These are phyloP conservation scores for Scutellaria galericulata DNA, from an alignment of 257 asterid species.

Conservation along the genomic window DNA sequence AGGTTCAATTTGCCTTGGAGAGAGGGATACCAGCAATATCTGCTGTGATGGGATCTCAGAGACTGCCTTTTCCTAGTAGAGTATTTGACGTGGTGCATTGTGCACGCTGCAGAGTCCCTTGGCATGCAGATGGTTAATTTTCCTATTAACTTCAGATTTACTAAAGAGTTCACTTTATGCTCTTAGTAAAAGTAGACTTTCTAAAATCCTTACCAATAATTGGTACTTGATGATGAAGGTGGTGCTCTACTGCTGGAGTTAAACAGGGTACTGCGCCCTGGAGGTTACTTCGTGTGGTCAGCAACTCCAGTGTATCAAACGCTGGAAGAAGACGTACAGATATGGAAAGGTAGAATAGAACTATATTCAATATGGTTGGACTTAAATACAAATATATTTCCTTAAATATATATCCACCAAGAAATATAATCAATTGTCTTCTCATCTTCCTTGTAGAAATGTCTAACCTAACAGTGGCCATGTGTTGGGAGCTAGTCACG, in stretches of 20 bases:
- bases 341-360: constrained; percentile 68
- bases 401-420: background rate
- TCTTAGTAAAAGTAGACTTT: background rate
- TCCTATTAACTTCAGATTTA: constrained; percentile 6
- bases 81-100: constrained; percentile 88
- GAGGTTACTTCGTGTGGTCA: constrained; percentile 91
- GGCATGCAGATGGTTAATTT: constrained; percentile 78
- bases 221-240: constrained; percentile 60
- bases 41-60: constrained; percentile 89
- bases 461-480: constrained; percentile 74
- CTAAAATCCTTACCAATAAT: constrained; percentile 2
- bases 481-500: constrained; percentile 91
- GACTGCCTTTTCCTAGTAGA: constrained; percentile 82
- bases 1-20: constrained; percentile 87
- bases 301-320: constrained; percentile 95
- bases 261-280: constrained; percentile 84
- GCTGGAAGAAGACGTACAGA: constrained; percentile 71
- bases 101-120: constrained; percentile 96
- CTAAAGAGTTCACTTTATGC: background rate
- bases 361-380: background rate
- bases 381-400: background rate
- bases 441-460: constrained; percentile 50
- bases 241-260: constrained; percentile 84
- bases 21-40: constrained; percentile 95
- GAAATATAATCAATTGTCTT: background rate